Percentiles rank a stretch among this genome's conserved stretches.
Conservation (phyloP, 2,329 filamentous ascomycete genomes). For the Aspergillus ochraceus region DNA sequence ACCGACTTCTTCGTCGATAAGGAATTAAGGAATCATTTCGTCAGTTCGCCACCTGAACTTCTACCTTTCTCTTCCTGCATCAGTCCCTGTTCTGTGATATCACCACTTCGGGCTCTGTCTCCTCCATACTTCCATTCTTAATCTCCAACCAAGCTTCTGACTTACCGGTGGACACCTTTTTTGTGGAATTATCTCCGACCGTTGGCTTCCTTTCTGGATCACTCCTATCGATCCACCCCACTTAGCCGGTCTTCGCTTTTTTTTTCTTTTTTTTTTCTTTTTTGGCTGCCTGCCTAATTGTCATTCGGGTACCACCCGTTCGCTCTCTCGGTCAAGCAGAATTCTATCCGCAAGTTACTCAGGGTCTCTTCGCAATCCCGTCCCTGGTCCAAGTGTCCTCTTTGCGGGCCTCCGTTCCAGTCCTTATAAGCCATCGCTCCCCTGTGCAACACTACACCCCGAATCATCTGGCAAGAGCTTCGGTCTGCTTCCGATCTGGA, state of each 20-base stretch:
- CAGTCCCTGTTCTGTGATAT: neutral
- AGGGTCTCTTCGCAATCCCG: neutral
- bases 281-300: neutral
- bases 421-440: neutral
- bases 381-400: conserved; percentile 1
- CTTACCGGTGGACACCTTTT: neutral
- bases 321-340: conserved; percentile 1
- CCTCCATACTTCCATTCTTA: neutral
- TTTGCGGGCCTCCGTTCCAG: neutral
- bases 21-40: neutral
- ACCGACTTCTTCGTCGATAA: neutral
- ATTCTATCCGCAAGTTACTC: conserved; percentile 3
- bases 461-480: neutral
- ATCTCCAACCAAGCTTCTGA: neutral
- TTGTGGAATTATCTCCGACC: conserved; percentile 1
- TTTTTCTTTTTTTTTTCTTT: conserved; percentile 2
- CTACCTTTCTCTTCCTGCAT: no score
- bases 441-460: neutral
- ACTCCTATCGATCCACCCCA: conserved; percentile 5
- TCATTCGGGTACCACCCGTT: neutral
- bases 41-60: conserved; percentile 1
- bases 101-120: neutral
- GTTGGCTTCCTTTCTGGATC: neutral
- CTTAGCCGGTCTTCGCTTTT: conserved; percentile 1
- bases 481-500: neutral